Evolutionary conservation across 2,329 filamentous ascomycete genomes (phyloP).

Genomic region (Ambrosiella cleistominuta): DNA sequence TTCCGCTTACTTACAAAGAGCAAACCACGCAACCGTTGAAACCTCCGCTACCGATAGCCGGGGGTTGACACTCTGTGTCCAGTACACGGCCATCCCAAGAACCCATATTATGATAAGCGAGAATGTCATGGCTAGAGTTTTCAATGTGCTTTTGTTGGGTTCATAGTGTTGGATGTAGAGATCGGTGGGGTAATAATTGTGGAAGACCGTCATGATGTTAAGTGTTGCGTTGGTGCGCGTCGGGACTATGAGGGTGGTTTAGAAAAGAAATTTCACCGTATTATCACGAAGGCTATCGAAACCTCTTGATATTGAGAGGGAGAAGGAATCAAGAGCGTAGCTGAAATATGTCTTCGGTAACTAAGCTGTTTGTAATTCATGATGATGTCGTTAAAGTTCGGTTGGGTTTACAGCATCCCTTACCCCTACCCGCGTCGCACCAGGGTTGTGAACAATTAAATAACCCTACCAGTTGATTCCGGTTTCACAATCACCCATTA

Average conservation of each 20-base stretch:
- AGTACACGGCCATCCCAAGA: neutral
- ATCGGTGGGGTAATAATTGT: constrained; percentile 57
- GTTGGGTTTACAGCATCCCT: no score
- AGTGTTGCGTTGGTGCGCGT: neutral
- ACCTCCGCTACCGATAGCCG: neutral
- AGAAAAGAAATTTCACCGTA: no score
- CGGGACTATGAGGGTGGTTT: neutral
- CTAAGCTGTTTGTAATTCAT: no score
- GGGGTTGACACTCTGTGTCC: neutral
- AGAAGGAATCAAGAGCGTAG: no score
- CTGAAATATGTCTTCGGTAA: no score
- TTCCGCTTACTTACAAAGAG: constrained; percentile 5
- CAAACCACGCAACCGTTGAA: constrained; percentile 7
- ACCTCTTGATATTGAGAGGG: no score
- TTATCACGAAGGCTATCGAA: no score
- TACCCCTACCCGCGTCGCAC: no score
- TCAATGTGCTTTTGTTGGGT: constrained; percentile 41
- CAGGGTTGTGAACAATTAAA: no score
- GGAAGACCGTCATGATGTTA: constrained; percentile 18
- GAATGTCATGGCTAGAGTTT: neutral
- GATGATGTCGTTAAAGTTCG: no score
- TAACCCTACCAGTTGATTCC: no score
- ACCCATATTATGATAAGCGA: constrained; percentile 1
- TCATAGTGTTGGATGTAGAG: constrained; percentile 44
- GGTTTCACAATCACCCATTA: no score